Base-by-base conservation (phyloP, 1,284 basidiomycete genomes). In the Papiliotrema fonsecae region DNA sequence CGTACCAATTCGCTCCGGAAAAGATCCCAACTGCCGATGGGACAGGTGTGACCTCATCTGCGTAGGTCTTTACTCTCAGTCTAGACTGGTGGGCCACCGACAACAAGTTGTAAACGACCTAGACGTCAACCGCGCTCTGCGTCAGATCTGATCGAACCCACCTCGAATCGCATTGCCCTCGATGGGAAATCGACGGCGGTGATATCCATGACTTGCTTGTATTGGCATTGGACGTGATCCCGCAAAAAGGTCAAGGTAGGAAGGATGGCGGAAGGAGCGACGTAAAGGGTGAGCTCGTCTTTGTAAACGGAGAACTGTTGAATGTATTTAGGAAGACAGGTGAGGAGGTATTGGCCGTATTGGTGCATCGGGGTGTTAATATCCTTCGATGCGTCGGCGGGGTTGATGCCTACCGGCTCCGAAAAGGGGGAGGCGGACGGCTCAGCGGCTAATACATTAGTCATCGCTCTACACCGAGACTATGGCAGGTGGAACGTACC, bases 221-320 rank as follows among this genome's bases (percentile, higher is more conserved):
- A 99, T 70, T 96, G 93, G 65, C 88, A 92, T 73, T 94, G 89
- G 3, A 87, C 82, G 76, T 99, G 96, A 77, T 99, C 94, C 56
- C 93, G 85, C 54, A 99, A 80, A 79, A 98, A 99, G 18, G 84
- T 87, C 60, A 98, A 79, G 44, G 89, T 84, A 26, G 89, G 92
- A 46, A 93, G 71, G 62, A 98, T 77, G 49, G 82, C 88, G 21
- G 83, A 79, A 5, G 96, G 96, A 0, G 85, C 80, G 67, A 87
- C 79, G 59, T 71, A 71, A 56, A 99, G 81, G 13, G 88, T 87
- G 54, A 98, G 80, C 74, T 98, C 96, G 74, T 98, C 94, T 78
- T 93, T 93, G 76, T 92, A 84, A 42, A 97, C 88, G n/a, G 88
- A 90, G 79, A 93, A 96, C 75, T 97, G 92, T 75, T 97, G 92